Evolutionary conservation across 805 yeast genomes (phyloP), one percentile per base, ranked within the genome.

Genomic region (Schwanniomyces vanrijiae): DNA sequence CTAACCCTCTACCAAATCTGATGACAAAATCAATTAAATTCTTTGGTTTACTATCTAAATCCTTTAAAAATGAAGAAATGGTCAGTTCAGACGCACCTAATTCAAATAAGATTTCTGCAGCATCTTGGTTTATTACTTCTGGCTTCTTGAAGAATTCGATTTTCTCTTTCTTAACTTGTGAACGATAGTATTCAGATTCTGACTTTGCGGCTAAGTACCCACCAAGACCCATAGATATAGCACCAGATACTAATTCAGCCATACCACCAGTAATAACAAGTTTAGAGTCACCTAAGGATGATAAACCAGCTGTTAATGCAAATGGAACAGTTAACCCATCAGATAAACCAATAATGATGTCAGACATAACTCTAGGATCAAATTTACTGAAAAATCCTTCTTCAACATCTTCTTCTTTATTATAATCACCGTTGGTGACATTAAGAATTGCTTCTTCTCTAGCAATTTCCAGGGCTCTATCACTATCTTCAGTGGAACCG

Each of bases 301-400:
- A 86, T 46, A 92, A 77, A 42, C 98, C 99, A 0, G 99, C 98
- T 1, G 98, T 94, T 56, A 94, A 78, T 1, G 99, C 99, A 76
- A 92, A 92, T n/a, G 99, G 99, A 35, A 92, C 99, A 0, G 98
- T 92, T 54, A 92, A 78, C 4, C 99, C 99, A 65, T 92, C 99
- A 29, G 94, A 84, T 43, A 92, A 79, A 4, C 99, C 99, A 61
- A 92, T 92, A 55, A 92, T 90, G 46, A 88, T 77, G 65, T 92
- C 98, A 40, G 94, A 84, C 86, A 92, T 88, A 21, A 91, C 91
- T 64, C 99, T 82, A 8, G 99, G 99, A 62, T 87, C 94, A 44
- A 87, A 75, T 40, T 71, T 78, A 33, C 76, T 77, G 50, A 84
- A 73, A 31, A 82, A 57, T 4, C 75, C 70, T 8, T 37, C 51